Conservation (phyloP, 2,329 filamentous ascomycete species). For the Scedosporium dehoogii region DNA sequence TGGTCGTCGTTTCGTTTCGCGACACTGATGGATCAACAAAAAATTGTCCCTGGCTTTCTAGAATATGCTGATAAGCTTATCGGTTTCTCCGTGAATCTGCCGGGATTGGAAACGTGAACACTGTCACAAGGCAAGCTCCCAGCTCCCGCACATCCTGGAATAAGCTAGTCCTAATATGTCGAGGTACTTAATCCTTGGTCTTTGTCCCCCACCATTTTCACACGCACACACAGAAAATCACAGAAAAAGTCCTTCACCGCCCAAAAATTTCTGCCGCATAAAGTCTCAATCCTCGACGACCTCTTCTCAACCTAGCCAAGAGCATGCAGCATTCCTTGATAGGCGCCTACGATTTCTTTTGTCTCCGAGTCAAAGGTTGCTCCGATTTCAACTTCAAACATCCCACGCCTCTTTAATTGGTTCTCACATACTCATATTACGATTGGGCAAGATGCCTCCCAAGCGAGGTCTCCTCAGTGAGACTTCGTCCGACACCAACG, state of each 20-base stretch:
- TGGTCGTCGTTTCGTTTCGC: neutral
- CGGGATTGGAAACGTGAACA: neutral
- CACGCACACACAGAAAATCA: neutral
- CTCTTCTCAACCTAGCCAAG: neutral
- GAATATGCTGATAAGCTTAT: conserved; percentile 7
- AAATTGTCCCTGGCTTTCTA: conserved; percentile 1
- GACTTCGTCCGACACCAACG: neutral
- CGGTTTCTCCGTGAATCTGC: conserved; percentile 6
- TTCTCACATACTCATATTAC: neutral
- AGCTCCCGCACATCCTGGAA: neutral
- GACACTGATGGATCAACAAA: conserved; percentile 3
- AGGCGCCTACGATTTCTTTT: no score
- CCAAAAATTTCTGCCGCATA: conserved; percentile 4
- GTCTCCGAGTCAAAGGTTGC: no score
- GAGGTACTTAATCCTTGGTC: neutral
- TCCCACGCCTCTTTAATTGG: neutral
- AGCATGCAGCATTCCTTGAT: no score
- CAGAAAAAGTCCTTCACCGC: conserved; percentile 4
- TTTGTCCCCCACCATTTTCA: neutral
- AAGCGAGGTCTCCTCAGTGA: neutral
- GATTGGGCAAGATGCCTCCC: neutral
- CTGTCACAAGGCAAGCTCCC: neutral
- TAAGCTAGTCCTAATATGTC: no score
- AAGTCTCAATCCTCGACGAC: neutral
- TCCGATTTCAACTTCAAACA: neutral